Evolutionary conservation across 768 basidiomycete species (phyloP), one percentile per base, ranked within the genome.

Genomic region (Leccinum disarticulatum): DNA sequence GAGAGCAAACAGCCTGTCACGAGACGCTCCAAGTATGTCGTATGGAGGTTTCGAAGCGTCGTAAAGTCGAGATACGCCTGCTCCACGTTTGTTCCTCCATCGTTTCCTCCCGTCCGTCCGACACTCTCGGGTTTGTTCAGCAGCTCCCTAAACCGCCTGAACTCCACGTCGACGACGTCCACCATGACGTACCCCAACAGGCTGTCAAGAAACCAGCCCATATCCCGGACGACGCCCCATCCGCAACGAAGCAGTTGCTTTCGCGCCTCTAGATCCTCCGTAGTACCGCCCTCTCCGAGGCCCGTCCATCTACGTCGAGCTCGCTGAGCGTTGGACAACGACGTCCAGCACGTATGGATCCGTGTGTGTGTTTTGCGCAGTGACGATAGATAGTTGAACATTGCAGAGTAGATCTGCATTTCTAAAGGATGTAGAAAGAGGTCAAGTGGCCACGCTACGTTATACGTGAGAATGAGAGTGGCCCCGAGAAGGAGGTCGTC

Each of bases 121-220:
- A 62, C 55, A 31, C 61, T 66, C 58, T 69, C 66, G 22, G 63
- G 62, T 43, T 64, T 74, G 56, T 68, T 70, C 47, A 93, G 74
- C 30, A 85, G 73, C 38, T 80, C 83, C 69, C 88, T 90, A 64
- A 96, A 74, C 63, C 83, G 80, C 57, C 82, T 76, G 68, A 90
- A 94, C 69, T 96, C 93, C 15, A 86, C 83, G 60, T 95, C 93
- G 35, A 95, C 81, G 9, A 96, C 93, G 62, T 96, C 94, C 67
- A 83, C 89, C 91, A 93, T 91, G 60, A 93, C 84, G 71, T 97
- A 95, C 10, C 86, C 86, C 56, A 91, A 75, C 3, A 97, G 68
- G 28, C 86, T 87, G 70, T 95, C 93, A 58, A 96, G 77, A 69
- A 95, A 95, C 92, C 93, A 95, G 46, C 86, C 83, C 93, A 95